Percentiles rank a stretch among this genome's conserved stretches.
These are phyloP conservation scores for Achaetomiella virescens DNA, from an alignment of 495 filamentous ascomycete genomes.

Conservation along the genomic window DNA sequence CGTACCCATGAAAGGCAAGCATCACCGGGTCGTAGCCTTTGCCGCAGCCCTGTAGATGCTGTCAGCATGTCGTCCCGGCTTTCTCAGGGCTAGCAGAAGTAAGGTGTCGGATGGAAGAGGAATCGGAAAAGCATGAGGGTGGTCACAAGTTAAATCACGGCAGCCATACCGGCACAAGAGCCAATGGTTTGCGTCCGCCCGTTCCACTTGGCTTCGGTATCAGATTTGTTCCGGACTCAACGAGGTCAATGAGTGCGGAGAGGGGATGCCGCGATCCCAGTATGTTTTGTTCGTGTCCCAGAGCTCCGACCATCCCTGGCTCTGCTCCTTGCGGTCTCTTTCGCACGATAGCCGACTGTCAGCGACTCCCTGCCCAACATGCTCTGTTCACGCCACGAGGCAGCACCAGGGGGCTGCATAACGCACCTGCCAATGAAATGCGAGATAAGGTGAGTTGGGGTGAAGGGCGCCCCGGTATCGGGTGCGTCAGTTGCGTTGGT, in stretches of 20 bases:
- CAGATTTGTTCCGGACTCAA: conserved; percentile 20
- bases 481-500: too few relatives aligned
- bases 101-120: too few relatives aligned
- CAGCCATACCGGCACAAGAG: conserved; percentile 1
- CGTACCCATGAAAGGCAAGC: too few relatives aligned
- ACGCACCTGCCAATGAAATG: not conserved
- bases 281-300: conserved; percentile 34
- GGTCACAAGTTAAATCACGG: too few relatives aligned
- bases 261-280: conserved; percentile 41
- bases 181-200: not conserved
- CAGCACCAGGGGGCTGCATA: not conserved
- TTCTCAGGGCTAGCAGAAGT: too few relatives aligned
- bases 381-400: not conserved
- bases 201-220: not conserved
- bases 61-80: too few relatives aligned
- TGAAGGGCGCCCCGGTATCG: not conserved
- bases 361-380: too few relatives aligned
- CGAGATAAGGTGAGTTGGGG: not conserved
- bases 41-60: too few relatives aligned
- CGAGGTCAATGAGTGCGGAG: conserved; percentile 39
- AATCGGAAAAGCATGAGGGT: too few relatives aligned
- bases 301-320: conserved; percentile 30
- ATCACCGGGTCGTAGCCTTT: too few relatives aligned
- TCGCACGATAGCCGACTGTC: not conserved
- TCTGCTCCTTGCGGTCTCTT: not conserved